phyloP scores from a whole-genome alignment of 2,329 filamentous ascomycete genomes.

The Huntiella omanensis region DNA sequence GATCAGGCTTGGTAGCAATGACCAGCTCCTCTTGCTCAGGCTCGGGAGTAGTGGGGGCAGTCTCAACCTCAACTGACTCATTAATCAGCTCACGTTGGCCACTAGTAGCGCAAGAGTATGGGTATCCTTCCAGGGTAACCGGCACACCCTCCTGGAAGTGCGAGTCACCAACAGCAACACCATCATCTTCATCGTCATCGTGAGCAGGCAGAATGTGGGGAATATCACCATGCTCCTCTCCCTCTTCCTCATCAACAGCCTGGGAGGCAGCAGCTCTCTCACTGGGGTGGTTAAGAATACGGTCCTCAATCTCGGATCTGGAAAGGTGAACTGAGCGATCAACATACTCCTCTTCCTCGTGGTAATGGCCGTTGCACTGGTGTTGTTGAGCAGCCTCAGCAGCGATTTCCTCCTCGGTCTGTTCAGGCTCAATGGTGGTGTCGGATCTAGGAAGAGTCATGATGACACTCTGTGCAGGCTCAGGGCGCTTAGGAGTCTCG shows the following conservation, averaged over 20 bases:
- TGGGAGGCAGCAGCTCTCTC: not conserved
- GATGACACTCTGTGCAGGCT: constrained; percentile 10
- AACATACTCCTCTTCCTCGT: constrained; percentile 1
- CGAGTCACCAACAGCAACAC: constrained; percentile 2
- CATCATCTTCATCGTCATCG: constrained; percentile 7
- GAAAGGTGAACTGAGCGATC: not conserved
- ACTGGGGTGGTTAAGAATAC: not conserved
- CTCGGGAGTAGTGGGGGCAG: constrained; percentile 9
- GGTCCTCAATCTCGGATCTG: not conserved
- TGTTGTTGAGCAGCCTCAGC: not conserved
- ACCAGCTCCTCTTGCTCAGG: constrained; percentile 4
- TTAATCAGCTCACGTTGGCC: not conserved
- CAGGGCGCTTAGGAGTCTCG: constrained; percentile 6
- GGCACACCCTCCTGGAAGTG: constrained; percentile 1
- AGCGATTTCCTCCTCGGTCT: not conserved
- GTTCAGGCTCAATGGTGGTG: constrained; percentile 5
- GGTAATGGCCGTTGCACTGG: constrained; percentile 1
- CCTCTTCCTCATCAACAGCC: not conserved
- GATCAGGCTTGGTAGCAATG: not conserved
- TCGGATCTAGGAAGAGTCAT: constrained; percentile 4
- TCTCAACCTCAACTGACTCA: constrained; percentile 6
- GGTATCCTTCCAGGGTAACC: not conserved
- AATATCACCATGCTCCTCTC: not conserved
- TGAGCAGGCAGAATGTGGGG: constrained; percentile 4
- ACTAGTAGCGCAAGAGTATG: not conserved